Conservation (phyloP, 1,284 basidiomycete species). For the Sphaerobolus stellatus region DNA sequence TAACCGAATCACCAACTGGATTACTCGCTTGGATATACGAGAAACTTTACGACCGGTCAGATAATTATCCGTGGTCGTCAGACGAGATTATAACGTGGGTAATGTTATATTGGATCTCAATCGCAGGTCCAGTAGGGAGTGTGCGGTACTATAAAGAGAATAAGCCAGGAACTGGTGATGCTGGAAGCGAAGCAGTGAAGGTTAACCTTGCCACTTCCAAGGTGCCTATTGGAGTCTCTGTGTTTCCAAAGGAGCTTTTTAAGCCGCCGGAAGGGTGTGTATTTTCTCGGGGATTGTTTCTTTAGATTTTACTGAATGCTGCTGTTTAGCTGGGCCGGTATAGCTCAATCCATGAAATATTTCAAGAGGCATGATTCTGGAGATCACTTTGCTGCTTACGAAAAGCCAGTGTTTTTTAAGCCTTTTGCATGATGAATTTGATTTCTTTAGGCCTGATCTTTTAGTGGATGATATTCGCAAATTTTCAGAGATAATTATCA, state of each 20-base stretch:
- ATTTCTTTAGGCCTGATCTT: constrained; percentile 14
- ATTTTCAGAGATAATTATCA: constrained; percentile 13
- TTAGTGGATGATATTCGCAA: constrained; percentile 16
- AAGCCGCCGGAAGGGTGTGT: constrained; percentile 17
- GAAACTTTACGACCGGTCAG: constrained; percentile 18
- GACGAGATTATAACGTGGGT: constrained; percentile 20
- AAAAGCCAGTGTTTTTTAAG: constrained; percentile 12
- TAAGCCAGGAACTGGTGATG: neutral
- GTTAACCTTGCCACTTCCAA: constrained; percentile 10
- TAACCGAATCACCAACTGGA: constrained; percentile 19
- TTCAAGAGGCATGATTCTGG: constrained; percentile 15
- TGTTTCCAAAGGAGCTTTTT: constrained; percentile 15
- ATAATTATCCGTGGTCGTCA: constrained; percentile 18
- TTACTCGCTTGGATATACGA: constrained; percentile 20
- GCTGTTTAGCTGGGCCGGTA: constrained; percentile 13
- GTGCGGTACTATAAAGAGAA: constrained; percentile 19
- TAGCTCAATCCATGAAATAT: constrained; percentile 17
- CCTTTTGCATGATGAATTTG: neutral
- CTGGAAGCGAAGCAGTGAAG: neutral
- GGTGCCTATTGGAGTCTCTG: constrained; percentile 16
- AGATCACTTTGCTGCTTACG: constrained; percentile 21
- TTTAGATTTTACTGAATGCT: neutral
- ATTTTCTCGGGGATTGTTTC: neutral
- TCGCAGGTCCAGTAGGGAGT: constrained; percentile 13
- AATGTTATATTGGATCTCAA: constrained; percentile 17